phyloP scores from a whole-genome alignment of 257 asterid genomes.

The Solanum medicagineum region DNA sequence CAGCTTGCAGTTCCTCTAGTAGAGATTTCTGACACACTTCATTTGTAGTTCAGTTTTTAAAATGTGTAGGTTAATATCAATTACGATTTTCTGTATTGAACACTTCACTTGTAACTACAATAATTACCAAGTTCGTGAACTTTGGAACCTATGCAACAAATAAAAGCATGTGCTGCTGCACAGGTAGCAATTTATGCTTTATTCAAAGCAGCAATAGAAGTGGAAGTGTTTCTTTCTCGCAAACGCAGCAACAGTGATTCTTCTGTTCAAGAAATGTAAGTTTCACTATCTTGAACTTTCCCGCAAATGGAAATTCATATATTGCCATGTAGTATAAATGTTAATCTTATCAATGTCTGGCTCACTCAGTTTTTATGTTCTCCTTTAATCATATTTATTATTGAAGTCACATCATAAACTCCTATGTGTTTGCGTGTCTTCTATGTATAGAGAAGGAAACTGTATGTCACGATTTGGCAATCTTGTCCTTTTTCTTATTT shows the following conservation, averaged over 20 bases:
- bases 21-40: background rate
- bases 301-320: background rate
- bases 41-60: background rate
- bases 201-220: slow-evolving; percentile 56
- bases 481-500: background rate
- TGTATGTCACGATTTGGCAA: background rate
- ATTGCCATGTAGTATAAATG: background rate
- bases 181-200: slow-evolving; percentile 74
- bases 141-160: background rate
- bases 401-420: background rate
- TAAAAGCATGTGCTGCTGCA: background rate
- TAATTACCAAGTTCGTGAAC: background rate
- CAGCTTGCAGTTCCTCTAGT: background rate
- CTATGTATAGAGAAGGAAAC: background rate
- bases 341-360: background rate
- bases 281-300: slow-evolving; percentile 1
- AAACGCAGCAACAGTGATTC: slow-evolving; percentile 55
- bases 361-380: background rate
- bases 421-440: background rate
- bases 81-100: background rate
- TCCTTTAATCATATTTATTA: background rate
- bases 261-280: slow-evolving; percentile 57
- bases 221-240: slow-evolving; percentile 57
- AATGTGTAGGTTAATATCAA: background rate
- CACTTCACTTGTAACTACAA: background rate